These are phyloP conservation scores for Yamadazyma epiphylla DNA, from an alignment of 1,139 yeast species.

Conservation along the genomic window DNA sequence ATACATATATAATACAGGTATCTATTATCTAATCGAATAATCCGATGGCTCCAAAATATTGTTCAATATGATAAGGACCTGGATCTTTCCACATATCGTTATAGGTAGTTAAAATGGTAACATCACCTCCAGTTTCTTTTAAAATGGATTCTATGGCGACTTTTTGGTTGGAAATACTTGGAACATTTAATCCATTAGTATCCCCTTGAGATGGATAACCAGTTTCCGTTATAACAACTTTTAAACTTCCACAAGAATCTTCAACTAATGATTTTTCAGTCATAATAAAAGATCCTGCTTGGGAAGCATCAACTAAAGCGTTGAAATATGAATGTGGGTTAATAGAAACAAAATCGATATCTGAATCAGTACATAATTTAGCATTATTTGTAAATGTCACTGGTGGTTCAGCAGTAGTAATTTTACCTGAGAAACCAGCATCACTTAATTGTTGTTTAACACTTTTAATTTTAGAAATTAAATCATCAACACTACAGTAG, in stretches of 20 bases:
- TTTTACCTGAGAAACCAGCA: constrained; percentile 75
- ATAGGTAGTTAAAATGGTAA: constrained; percentile 70
- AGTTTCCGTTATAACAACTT: constrained; percentile 69
- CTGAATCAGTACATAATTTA: constrained; percentile 60
- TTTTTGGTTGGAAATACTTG: constrained; percentile 64
- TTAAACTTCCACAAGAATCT: constrained; percentile 48
- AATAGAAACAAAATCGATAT: constrained; percentile 75
- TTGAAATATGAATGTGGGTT: constrained; percentile 89
- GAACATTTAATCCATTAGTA: constrained; percentile 69
- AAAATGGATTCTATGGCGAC: constrained; percentile 64
- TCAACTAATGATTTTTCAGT: constrained; percentile 56
- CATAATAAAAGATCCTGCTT: constrained; percentile 70
- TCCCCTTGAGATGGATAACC: constrained; percentile 83
- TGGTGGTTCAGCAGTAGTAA: constrained; percentile 89
- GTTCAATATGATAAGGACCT: constrained; percentile 82
- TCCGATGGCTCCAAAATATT: constrained; percentile 69
- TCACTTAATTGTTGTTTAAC: constrained; percentile 54
- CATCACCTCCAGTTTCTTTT: constrained; percentile 51
- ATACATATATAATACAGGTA: constrained; percentile 7
- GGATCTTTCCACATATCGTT: constrained; percentile 88
- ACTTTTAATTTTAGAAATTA: constrained; percentile 57
- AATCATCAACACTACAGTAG: constrained; percentile 53
- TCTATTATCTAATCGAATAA: constrained; percentile 25
- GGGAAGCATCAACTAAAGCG: constrained; percentile 50
- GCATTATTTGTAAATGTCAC: constrained; percentile 64